These are phyloP conservation scores for Prunus mira DNA, from an alignment of 306 rosid genomes.

Conservation along the genomic window DNA sequence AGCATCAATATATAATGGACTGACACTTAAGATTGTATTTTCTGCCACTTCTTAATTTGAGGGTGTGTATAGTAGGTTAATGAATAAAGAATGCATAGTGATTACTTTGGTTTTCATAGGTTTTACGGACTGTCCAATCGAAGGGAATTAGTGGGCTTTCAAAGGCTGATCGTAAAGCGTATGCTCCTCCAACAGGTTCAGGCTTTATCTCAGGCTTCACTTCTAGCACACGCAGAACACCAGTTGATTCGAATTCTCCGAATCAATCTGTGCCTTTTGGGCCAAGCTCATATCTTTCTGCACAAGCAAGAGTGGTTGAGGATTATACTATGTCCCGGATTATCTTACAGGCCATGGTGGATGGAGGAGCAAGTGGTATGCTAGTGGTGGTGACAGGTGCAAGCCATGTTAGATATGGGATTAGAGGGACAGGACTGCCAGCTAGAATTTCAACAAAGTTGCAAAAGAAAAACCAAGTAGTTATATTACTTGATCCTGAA, in stretches of 20 bases:
- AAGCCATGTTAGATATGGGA: constrained; percentile 80
- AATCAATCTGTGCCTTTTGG: constrained; percentile 67
- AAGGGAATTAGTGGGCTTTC: constrained; percentile 88
- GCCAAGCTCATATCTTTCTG: constrained; percentile 87
- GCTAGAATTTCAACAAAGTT: constrained; percentile 85
- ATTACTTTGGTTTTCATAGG: constrained; percentile 40
- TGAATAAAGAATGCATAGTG: neutral
- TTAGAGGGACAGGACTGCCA: constrained; percentile 87
- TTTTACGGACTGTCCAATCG: constrained; percentile 84
- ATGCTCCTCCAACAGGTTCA: constrained; percentile 95
- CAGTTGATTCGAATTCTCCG: constrained; percentile 47
- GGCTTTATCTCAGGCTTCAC: constrained; percentile 83
- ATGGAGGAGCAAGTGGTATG: constrained; percentile 69
- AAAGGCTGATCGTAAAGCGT: constrained; percentile 67
- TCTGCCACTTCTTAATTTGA: neutral
- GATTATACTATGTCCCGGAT: constrained; percentile 80
- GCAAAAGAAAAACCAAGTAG: constrained; percentile 89
- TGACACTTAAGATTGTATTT: neutral
- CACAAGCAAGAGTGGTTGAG: constrained; percentile 86
- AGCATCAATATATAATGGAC: neutral
- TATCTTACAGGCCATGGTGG: constrained; percentile 56
- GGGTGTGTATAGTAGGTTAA: neutral
- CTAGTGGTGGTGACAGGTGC: constrained; percentile 89
- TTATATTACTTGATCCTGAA: constrained; percentile 88
- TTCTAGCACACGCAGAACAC: constrained; percentile 56